Base-by-base conservation (phyloP, 2,329 filamentous ascomycete species). In the Pochonia chlamydosporia region DNA sequence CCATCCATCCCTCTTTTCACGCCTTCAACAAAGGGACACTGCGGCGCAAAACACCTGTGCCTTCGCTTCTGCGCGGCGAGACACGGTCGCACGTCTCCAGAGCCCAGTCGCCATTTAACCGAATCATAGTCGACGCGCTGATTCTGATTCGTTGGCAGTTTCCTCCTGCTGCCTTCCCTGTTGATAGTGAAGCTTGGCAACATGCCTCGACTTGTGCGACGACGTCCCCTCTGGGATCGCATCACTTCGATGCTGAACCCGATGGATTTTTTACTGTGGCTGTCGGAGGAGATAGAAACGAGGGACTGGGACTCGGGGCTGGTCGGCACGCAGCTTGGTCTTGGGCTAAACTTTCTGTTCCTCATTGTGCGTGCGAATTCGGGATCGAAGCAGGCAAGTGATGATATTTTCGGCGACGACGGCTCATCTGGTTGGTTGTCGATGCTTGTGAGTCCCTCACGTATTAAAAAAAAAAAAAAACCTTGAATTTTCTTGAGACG, bases 271-370 rank as follows among this genome's bases (percentile, higher is more conserved):
- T 71, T 93, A 46, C 81, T 99, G 16, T 96, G 89, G 87, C 68
- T 95, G 2, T 95, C 89, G 0, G 92, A 97, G 64, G 89, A 96
- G 68, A 78, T 99, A 50, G 91, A 96, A 63, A 89, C 89, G 24
- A 84, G 86, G 61, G 88, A 96, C 58, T 95, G 90, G 83, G 88
- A 96, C 56, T 89, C 92, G 18, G 85, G 87, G 55, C 71, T 82
- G 30, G 85, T 89, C 64, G 87, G 89, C 23, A 79, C 82, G 5
- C 83, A 88, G 44, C 71, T 95, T 16, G 92, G 90, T 5, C 57
- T 96, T 24, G 77, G 63, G 1, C 73, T 91, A 58, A 97, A 97
- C 66, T 69, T 95, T 35, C 56, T 85, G 26, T 92, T 96, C 62
- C 73, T 96, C 46, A 68, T 97, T 53, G 87, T 90, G 25, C 81